Conservation (phyloP, 805 yeast species). For the Komagataella pseudopastoris region DNA sequence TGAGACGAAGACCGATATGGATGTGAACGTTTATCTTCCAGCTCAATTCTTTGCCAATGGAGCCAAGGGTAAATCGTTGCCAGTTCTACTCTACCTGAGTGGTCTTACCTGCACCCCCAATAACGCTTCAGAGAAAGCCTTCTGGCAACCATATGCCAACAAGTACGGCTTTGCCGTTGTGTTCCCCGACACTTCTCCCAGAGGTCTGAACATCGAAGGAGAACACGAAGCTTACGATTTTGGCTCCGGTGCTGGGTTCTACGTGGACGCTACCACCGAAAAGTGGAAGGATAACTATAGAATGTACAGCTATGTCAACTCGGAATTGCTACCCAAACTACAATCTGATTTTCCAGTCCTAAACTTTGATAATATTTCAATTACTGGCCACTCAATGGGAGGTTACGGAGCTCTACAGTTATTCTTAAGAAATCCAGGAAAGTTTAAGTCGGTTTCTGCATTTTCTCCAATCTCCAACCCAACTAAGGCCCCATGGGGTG, state of each 20-base stretch:
- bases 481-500: slow-evolving; percentile 70
- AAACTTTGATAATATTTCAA: slow-evolving; percentile 53
- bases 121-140: slow-evolving; percentile 90
- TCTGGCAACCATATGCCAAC: slow-evolving; percentile 68
- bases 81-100: slow-evolving; percentile 68
- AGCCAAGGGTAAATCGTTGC: slow-evolving; percentile 27
- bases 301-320: slow-evolving; percentile 75
- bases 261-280: slow-evolving; percentile 66
- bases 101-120: slow-evolving; percentile 92
- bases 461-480: slow-evolving; percentile 90
- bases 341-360: slow-evolving; percentile 27
- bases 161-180: slow-evolving; percentile 78
- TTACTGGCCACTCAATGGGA: slow-evolving; percentile 99
- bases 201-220: slow-evolving; percentile 69
- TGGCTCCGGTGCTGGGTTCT: slow-evolving; percentile 94
- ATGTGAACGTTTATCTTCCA: slow-evolving; percentile 76
- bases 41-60: slow-evolving; percentile 26
- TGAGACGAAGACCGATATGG: slow-evolving; percentile 60
- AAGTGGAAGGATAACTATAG: slow-evolving; percentile 65
- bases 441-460: slow-evolving; percentile 72
- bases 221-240: slow-evolving; percentile 66
- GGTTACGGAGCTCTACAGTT: slow-evolving; percentile 83
- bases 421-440: slow-evolving; percentile 52
- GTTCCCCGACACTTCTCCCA: slow-evolving; percentile 94
- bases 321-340: slow-evolving; percentile 52